Evolutionary conservation across 1,139 yeast species (phyloP).

Genomic region (Suhomyces maxii): DNA sequence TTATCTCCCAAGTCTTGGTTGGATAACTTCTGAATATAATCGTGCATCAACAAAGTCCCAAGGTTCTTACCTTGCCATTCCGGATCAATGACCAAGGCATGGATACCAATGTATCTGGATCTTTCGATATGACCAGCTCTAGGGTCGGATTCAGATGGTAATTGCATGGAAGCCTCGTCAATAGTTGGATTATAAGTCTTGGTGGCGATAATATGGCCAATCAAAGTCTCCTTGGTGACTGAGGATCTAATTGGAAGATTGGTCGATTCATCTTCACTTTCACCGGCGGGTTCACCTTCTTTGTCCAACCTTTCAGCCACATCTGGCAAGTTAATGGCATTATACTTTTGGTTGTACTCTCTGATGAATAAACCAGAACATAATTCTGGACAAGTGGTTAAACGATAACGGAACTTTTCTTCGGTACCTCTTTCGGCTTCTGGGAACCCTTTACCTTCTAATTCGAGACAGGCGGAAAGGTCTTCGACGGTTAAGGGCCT

Average conservation of each 20-base stretch:
- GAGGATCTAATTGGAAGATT: slow-evolving; percentile 53
- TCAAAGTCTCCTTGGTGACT: slow-evolving; percentile 61
- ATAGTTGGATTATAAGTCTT: slow-evolving; percentile 56
- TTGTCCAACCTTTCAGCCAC: slow-evolving; percentile 38
- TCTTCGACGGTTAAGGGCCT: slow-evolving; percentile 80
- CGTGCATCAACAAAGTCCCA: slow-evolving; percentile 81
- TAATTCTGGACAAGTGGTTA: slow-evolving; percentile 83
- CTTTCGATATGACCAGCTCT: slow-evolving; percentile 74
- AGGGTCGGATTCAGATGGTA: slow-evolving; percentile 44
- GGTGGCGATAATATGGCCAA: slow-evolving; percentile 86
- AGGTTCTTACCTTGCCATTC: slow-evolving; percentile 78
- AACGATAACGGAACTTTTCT: slow-evolving; percentile 67
- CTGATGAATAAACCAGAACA: slow-evolving; percentile 85
- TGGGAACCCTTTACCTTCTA: slow-evolving; percentile 74
- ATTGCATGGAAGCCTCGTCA: slow-evolving; percentile 66
- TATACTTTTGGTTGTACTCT: slow-evolving; percentile 51
- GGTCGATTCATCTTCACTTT: slow-evolving; percentile 29
- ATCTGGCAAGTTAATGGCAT: slow-evolving; percentile 46
- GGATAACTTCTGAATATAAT: slow-evolving; percentile 84
- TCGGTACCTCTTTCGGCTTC: slow-evolving; percentile 63
- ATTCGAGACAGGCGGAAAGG: slow-evolving; percentile 53
- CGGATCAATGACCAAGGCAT: slow-evolving; percentile 76
- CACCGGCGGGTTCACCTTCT: slow-evolving; percentile 24
- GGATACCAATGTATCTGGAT: slow-evolving; percentile 76
- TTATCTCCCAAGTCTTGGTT: slow-evolving; percentile 85